Evolutionary conservation across 179 eudicot genomes (phyloP), one percentile per base, ranked within the genome.

Genomic region (Beta macrorhiza): DNA sequence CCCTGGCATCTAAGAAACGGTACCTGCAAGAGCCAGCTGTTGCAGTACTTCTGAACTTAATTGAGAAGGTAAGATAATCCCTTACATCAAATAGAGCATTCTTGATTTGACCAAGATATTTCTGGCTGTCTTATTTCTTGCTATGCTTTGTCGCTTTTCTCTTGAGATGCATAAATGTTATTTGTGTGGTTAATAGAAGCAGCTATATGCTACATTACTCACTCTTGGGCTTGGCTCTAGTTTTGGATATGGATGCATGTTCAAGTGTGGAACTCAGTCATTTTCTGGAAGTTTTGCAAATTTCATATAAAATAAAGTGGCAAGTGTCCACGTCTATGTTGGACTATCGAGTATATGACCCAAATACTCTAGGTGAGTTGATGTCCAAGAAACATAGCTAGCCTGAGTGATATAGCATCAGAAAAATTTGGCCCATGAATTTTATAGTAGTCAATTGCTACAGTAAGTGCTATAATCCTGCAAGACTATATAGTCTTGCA

Each of bases 11-110:
- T 42, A 94, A 90, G 88, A 94, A 92, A 81, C 90, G 90, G 25
- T 96, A 96, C 82, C 72, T 96, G 86, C 99, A 92, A 87, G 98
- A 94, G 85, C 91, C 99, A 62, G 91, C 93, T 80, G 93, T 92
- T 59, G 74, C 91, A 67, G 79, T 91, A 53, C 87, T 96, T 70
- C 53, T 91, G 87, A 92, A 83, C 81, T 88, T 93, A 81, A 80
- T 87, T 75, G 97, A 90, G 29, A 89, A 87, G 99, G 99, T 96
- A 84, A 56, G 71, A 61, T 44, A 45, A 19, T 5, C 25, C 74
- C 42, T 77, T 9, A 44, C 42, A 20, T 45, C 64, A 67, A 67
- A 17, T 53, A 53, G 45, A 42, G 61, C n/a, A 61, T 61, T 70
- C 37, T 17, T 82, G 73, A 32, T 56, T 75, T 25, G 25, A 55